Conservation (phyloP, 2,329 filamentous ascomycete species). For the Clonostachys solani region DNA sequence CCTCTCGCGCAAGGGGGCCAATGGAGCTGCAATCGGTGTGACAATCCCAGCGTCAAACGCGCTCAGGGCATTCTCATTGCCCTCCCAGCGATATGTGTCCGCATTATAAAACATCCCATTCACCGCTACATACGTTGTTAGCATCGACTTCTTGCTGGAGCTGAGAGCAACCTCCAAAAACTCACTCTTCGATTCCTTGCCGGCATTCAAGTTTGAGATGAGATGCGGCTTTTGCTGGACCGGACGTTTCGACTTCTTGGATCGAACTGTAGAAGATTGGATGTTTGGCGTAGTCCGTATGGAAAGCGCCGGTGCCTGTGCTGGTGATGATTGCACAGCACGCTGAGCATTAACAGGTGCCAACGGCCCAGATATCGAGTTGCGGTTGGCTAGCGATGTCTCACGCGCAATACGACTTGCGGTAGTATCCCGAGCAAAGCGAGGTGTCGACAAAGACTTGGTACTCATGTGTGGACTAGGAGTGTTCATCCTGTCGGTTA, state of each 20-base stretch:
- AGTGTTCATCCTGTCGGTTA: constrained; percentile 27
- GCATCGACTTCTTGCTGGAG: neutral
- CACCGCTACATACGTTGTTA: constrained; percentile 52
- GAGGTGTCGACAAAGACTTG: constrained; percentile 38
- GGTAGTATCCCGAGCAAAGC: constrained; percentile 61
- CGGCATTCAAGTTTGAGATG: constrained; percentile 75
- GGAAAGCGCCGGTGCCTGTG: neutral
- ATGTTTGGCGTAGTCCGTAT: constrained; percentile 43
- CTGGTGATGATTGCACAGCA: neutral
- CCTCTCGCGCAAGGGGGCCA: constrained; percentile 43
- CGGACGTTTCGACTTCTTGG: constrained; percentile 50
- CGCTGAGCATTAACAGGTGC: constrained; percentile 48
- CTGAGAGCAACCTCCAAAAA: constrained; percentile 8
- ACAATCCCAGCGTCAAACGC: constrained; percentile 67
- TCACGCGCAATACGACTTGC: constrained; percentile 63
- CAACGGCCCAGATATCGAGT: constrained; percentile 47
- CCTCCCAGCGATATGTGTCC: constrained; percentile 83
- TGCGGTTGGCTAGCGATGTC: constrained; percentile 55
- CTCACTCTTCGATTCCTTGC: constrained; percentile 78
- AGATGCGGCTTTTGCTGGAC: constrained; percentile 77
- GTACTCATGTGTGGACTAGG: too few relatives aligned
- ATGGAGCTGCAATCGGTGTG: constrained; percentile 39
- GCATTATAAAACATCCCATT: constrained; percentile 98
- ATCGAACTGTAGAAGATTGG: constrained; percentile 36
- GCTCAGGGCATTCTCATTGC: constrained; percentile 81